These are phyloP conservation scores for Chaetomiaceae sp. DNA, from an alignment of 2,329 filamentous ascomycete species.

Conservation along the genomic window DNA sequence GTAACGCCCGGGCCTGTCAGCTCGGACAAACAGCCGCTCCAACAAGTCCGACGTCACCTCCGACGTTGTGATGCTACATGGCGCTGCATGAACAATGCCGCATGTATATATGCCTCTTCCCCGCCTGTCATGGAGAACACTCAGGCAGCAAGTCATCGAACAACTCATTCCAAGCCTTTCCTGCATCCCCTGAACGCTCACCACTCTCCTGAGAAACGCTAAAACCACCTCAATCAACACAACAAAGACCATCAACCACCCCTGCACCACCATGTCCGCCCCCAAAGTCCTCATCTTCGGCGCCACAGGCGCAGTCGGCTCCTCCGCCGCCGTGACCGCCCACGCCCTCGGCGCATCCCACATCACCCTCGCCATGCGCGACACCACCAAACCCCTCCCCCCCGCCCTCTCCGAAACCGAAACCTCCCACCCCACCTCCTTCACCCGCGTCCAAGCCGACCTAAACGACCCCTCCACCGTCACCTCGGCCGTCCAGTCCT, in stretches of 20 bases:
- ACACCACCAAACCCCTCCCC: conserved; percentile 40
- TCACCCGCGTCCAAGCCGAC: conserved; percentile 21
- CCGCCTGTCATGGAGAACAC: too few species aligned
- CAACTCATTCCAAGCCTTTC: too few species aligned
- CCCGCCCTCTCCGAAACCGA: background rate
- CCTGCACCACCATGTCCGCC: conserved; percentile 5
- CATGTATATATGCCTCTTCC: too few species aligned
- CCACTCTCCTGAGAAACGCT: background rate
- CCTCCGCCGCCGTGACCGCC: conserved; percentile 37
- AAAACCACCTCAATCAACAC: too few species aligned
- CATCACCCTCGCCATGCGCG: conserved; percentile 45
- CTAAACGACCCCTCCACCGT: conserved; percentile 40
- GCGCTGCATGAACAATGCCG: too few species aligned
- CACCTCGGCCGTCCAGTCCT: conserved; percentile 35
- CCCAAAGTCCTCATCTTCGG: conserved; percentile 43
- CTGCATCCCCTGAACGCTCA: too few species aligned
- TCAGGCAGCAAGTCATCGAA: too few species aligned
- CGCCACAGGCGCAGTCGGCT: conserved; percentile 44
- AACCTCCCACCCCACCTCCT: background rate
- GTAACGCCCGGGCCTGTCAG: too few species aligned
- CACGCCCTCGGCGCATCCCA: conserved; percentile 36
- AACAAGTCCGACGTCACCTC: too few species aligned
- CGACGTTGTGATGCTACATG: too few species aligned
- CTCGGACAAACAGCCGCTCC: too few species aligned
- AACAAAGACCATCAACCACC: background rate